Evolutionary conservation across 2,329 filamentous ascomycete genomes (phyloP).

Genomic region (Colletotrichum tanaceti): DNA sequence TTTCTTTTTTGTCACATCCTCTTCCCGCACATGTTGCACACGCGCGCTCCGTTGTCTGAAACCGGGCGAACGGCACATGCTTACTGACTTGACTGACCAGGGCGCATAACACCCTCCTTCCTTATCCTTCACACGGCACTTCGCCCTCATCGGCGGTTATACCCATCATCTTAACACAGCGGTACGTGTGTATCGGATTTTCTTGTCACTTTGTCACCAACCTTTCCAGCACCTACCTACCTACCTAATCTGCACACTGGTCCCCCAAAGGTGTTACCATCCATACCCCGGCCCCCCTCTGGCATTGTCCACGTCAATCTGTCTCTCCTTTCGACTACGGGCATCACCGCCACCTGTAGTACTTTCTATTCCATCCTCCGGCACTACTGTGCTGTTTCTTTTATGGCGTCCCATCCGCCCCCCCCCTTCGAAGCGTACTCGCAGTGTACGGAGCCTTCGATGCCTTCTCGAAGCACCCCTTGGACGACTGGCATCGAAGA

Average conservation of each 20-base stretch:
- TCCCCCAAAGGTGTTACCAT: constrained; percentile 31
- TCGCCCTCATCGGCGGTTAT: constrained; percentile 32
- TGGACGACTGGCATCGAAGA: constrained; percentile 17
- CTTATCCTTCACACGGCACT: constrained; percentile 17
- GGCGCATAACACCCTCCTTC: constrained; percentile 26
- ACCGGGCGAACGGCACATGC: constrained; percentile 34
- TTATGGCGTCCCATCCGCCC: neutral
- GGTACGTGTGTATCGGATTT: constrained; percentile 37
- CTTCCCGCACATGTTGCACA: constrained; percentile 9
- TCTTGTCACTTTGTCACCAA: constrained; percentile 30
- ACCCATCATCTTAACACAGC: constrained; percentile 15
- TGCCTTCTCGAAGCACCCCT: constrained; percentile 36
- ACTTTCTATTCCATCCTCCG: constrained; percentile 17
- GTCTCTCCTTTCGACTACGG: constrained; percentile 30
- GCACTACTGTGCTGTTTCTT: constrained; percentile 15
- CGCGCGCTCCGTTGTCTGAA: constrained; percentile 21
- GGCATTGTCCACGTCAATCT: constrained; percentile 33
- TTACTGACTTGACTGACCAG: constrained; percentile 28
- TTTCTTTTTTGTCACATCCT: neutral
- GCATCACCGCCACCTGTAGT: constrained; percentile 21
- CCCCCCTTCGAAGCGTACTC: constrained; percentile 3
- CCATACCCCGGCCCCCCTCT: constrained; percentile 12
- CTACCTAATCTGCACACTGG: constrained; percentile 7
- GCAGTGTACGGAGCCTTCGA: constrained; percentile 26
- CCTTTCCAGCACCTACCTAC: constrained; percentile 10